Evolutionary conservation across 768 basidiomycete species (phyloP).

Genomic region (Suillus occidentalis): DNA sequence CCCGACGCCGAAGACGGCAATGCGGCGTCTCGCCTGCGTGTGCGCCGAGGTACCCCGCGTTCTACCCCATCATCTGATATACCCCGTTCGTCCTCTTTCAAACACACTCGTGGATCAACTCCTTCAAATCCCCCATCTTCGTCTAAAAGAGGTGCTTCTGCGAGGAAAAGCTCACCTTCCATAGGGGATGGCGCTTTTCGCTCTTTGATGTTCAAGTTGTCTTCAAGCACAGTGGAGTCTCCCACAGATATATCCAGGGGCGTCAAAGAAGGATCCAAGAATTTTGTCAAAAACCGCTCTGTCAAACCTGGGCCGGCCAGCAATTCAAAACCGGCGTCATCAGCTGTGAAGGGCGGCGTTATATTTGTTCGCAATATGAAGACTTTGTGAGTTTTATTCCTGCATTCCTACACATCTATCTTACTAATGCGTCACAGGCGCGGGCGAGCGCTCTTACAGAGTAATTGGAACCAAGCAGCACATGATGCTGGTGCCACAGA

Average conservation of each 20-base stretch:
- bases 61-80: neutral
- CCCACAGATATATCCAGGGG: neutral
- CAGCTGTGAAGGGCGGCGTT: neutral
- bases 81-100: neutral
- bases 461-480: constrained; percentile 32
- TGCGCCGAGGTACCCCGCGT: constrained; percentile 3
- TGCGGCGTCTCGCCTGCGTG: constrained; percentile 7
- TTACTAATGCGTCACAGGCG: neutral
- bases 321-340: neutral
- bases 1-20: constrained; percentile 26
- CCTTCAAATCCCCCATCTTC: neutral
- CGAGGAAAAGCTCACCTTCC: neutral
- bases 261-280: neutral
- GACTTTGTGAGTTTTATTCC: neutral
- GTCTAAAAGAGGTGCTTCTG: neutral
- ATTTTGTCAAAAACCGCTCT: neutral
- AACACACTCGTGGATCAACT: neutral
- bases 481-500: constrained; percentile 28
- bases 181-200: constrained; percentile 1
- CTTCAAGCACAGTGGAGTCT: neutral
- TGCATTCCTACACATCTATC: neutral
- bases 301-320: neutral
- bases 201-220: neutral
- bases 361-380: neutral
- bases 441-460: constrained; percentile 29